Evolutionary conservation across 805 yeast species (phyloP).

Genomic region (Maudiozyma bulderi): DNA sequence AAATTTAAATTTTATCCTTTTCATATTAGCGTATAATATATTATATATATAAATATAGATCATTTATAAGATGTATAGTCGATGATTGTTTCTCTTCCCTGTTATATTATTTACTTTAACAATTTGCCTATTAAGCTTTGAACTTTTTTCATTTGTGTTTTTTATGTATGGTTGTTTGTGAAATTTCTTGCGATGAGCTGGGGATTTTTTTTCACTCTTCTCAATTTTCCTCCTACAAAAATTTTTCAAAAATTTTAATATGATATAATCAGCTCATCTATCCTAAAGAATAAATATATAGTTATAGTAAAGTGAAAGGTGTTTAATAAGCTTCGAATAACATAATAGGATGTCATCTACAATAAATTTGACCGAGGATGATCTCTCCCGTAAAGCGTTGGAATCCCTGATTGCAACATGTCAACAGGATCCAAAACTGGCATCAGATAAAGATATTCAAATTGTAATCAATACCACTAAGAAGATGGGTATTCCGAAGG

Average conservation of each 20-base stretch:
- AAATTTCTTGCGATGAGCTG: no score
- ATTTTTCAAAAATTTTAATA: no score
- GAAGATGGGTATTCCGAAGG: conserved; percentile 33
- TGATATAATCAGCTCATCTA: no score
- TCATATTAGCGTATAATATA: background rate
- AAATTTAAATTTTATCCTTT: no score
- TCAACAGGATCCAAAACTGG: conserved; percentile 23
- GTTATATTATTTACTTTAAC: conserved; percentile 1
- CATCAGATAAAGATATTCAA: conserved; percentile 22
- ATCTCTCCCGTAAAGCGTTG: conserved; percentile 15
- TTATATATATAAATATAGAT: conserved; percentile 1
- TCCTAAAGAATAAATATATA: no score
- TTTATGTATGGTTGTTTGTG: no score
- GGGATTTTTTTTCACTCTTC: no score
- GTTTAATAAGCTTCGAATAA: background rate
- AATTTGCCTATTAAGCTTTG: background rate
- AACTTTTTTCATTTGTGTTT: conserved; percentile 5
- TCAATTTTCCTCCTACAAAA: no score
- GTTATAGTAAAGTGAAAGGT: background rate
- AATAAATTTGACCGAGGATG: conserved; percentile 6
- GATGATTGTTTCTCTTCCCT: background rate
- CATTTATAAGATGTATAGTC: conserved; percentile 2
- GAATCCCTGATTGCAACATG: conserved; percentile 21
- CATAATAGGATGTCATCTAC: background rate
- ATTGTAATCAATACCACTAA: conserved; percentile 41